Evolutionary conservation across 805 yeast genomes (phyloP).

Genomic region (Cyberlindnera sargentensis): DNA sequence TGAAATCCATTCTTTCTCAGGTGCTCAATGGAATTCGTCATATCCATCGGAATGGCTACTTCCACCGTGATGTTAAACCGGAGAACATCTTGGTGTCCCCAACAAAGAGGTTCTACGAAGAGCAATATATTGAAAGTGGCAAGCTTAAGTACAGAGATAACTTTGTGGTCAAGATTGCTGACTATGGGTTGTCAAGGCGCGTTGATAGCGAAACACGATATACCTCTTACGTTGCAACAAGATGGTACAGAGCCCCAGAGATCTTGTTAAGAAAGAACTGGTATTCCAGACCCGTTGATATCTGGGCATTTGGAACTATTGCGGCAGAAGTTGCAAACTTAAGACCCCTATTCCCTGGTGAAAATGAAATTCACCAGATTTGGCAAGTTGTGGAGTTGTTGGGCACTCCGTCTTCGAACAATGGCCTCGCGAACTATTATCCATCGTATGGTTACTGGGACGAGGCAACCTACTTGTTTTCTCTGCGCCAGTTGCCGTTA

Average conservation of each 20-base stretch:
- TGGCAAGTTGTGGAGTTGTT: conserved; percentile 57
- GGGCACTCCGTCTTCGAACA: conserved; percentile 57
- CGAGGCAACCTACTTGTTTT: conserved; percentile 47
- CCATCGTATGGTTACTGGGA: conserved; percentile 75
- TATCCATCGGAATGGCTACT: conserved; percentile 61
- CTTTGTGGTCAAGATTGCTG: conserved; percentile 69
- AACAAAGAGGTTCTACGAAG: conserved; percentile 43
- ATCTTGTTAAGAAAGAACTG: conserved; percentile 55
- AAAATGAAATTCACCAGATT: conserved; percentile 71
- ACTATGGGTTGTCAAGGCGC: conserved; percentile 71
- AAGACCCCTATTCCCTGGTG: conserved; percentile 79
- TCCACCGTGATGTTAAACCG: conserved; percentile 91
- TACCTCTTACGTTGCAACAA: conserved; percentile 73
- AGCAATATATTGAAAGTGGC: conserved; percentile 20
- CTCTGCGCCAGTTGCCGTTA: conserved; percentile 45
- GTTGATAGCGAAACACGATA: conserved; percentile 45
- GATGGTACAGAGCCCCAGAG: conserved; percentile 87
- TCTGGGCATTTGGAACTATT: conserved; percentile 84
- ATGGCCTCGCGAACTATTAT: conserved; percentile 18
- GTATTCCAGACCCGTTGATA: conserved; percentile 67
- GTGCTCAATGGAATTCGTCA: conserved; percentile 72
- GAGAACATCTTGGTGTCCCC: conserved; percentile 78
- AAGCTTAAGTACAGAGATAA: conserved; percentile 25
- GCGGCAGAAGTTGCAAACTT: conserved; percentile 68
- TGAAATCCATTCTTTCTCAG: conserved; percentile 65